Evolutionary conservation across 345 rosid genomes (phyloP).

Genomic region (Sisymbrium irio): DNA sequence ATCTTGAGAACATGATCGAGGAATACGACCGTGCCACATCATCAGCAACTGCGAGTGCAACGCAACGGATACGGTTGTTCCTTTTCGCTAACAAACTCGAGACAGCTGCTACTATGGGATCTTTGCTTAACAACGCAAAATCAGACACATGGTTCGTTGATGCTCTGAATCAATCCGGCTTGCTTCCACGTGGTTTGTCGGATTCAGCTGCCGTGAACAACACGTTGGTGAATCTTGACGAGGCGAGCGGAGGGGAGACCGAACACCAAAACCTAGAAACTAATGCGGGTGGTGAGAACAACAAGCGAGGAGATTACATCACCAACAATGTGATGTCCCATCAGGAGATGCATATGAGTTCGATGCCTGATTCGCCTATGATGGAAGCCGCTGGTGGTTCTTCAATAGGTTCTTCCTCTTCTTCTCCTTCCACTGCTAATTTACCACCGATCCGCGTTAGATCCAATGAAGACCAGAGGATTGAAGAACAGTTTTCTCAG

Average conservation of each 20-base stretch:
- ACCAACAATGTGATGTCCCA: constrained; percentile 14
- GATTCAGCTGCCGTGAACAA: constrained; percentile 56
- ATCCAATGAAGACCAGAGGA: constrained; percentile 37
- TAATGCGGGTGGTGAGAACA: constrained; percentile 31
- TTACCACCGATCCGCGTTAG: constrained; percentile 70
- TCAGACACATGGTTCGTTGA: constrained; percentile 86
- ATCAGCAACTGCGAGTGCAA: constrained; percentile 34
- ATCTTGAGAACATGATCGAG: constrained; percentile 80
- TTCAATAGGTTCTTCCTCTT: constrained; percentile 59
- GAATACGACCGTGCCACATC: constrained; percentile 63
- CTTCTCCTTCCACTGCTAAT: constrained; percentile 63
- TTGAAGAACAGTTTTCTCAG: constrained; percentile 65
- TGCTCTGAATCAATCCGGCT: constrained; percentile 62
- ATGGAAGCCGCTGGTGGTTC: constrained; percentile 45
- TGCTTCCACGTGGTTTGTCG: constrained; percentile 62
- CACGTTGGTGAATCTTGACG: constrained; percentile 55
- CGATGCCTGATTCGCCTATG: constrained; percentile 58
- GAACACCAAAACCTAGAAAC: constrained; percentile 23
- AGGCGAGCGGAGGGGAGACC: constrained; percentile 25
- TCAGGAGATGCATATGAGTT: constrained; percentile 49
- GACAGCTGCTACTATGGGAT: constrained; percentile 71
- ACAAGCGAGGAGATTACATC: constrained; percentile 19
- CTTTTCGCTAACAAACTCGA: constrained; percentile 68
- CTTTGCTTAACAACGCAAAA: constrained; percentile 60
- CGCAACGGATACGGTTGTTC: constrained; percentile 60